phyloP scores from a whole-genome alignment of 306 rosid species.

The Cucurbita ficifolia region DNA sequence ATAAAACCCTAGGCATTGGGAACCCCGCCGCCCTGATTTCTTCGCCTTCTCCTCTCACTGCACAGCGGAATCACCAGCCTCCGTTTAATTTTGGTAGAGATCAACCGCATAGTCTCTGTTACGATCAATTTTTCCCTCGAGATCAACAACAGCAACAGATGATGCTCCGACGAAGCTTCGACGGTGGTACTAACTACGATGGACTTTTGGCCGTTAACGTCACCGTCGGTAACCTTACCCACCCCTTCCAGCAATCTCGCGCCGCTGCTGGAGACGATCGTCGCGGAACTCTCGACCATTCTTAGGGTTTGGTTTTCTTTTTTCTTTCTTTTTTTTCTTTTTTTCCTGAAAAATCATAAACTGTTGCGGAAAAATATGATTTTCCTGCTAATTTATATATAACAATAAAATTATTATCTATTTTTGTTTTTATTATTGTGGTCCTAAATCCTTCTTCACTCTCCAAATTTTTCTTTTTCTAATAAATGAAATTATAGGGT shows the following conservation, averaged over 20 bases:
- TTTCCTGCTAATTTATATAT: neutral
- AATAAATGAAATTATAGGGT: no score
- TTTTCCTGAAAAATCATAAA: conserved; percentile 2
- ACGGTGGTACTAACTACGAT: conserved; percentile 36
- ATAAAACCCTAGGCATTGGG: conserved; percentile 41
- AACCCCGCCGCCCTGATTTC: conserved; percentile 33
- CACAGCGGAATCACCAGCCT: conserved; percentile 11
- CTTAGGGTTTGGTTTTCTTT: conserved; percentile 28
- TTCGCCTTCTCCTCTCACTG: conserved; percentile 10
- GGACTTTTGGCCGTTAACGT: conserved; percentile 66
- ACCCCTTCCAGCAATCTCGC: conserved; percentile 56
- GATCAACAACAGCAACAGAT: conserved; percentile 31
- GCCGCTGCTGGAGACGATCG: conserved; percentile 58
- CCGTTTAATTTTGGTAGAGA: conserved; percentile 18
- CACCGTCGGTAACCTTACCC: conserved; percentile 53
- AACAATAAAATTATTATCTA: neutral
- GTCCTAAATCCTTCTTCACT: neutral
- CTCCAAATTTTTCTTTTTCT: neutral
- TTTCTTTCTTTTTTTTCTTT: neutral
- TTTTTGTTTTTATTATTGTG: neutral
- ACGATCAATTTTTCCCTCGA: conserved; percentile 57
- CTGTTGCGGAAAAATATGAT: neutral
- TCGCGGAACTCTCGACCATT: conserved; percentile 50
- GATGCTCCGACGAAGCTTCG: conserved; percentile 19
- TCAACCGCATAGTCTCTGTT: conserved; percentile 22